Base-by-base conservation (phyloP, 768 basidiomycete species). In the Collybia mongolica region DNA sequence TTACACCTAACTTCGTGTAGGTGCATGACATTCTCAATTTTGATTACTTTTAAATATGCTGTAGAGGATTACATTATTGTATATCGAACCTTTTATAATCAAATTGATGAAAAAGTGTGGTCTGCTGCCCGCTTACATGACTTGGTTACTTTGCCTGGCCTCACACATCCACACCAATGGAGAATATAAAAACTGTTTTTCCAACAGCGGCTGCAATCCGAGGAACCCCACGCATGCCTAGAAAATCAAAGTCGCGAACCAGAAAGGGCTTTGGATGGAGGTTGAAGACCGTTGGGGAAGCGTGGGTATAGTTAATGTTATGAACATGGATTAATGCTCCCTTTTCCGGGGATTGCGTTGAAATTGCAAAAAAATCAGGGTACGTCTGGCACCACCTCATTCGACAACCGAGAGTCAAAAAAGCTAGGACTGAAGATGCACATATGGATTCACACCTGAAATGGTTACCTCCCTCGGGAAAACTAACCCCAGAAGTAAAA, bases 321-420 rank as follows among this genome's bases (percentile, higher is more conserved):
- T 89, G 80, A 37, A 92, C 74, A 59, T 89, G 79, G 35, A 93
- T 73, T 24, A 79, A 66, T 23, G 88, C 90, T 48, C 87, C 89
- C 52, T 73, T 79, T 29, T 66, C 64, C 8, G 82, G 73, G 3
- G 78, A 78, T 58, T 77, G 74, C 5, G 83, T 76, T 6, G 88
- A 84, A 47, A 91, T 82, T 35, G 86, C 90, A 67, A 93, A 93
- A 58, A 84, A 85, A 47, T 88, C 83, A 8, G 88, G 77, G 63
- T 80, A 81, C 14, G 87, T 86, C 19, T 77, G 82, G 56, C 85
- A 90, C 90, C 90, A 92, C 43, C 89, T 91, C 12, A 23, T 11
- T 29, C 9, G 49, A 18, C 49, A 41, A 15, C 9, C 24, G 7
- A 20, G 20, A 22, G 15, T 15, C 46, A 20, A 53, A 37, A 35